Base-by-base conservation (phyloP, 768 basidiomycete genomes). In the Pisolithus albus region DNA sequence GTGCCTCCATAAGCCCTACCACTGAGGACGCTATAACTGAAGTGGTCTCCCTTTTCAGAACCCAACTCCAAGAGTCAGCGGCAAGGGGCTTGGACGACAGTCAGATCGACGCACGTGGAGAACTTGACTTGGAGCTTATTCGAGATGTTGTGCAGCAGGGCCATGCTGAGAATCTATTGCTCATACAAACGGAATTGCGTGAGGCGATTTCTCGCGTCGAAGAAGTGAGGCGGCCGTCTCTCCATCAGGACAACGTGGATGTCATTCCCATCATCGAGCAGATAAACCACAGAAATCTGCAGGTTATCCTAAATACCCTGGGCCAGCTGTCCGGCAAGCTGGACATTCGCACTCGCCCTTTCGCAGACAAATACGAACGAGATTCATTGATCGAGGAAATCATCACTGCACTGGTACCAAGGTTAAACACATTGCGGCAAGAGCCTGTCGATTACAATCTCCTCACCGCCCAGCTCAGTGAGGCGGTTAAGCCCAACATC, bases 401-500 rank as follows among this genome's bases (percentile, higher is more conserved):
- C 13, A 67, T 83, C 58, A 65, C 69, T 41, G 77, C 75, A 9
- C 68, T 91, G 36, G 65, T 73, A 6, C 88, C 90, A 0, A 73
- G 80, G 48, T 67, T 92, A n/a, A 66, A 72, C 4, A 73, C 82
- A 1, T 62, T 85, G 19, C 83, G 78, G 24, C 71, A 78, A 24
- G 87, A 88, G 49, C 72, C 81, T 11, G 74, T 92, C 45, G 88
- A 92, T 61, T 88, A 92, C 59, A 86, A 90, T 34, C 74, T 77
- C 56, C 71, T 92, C 52, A 92, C 90, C 2, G 74, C 72, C 42
- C 81, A 81, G 59, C 79, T 92, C 15, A 77, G 85, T 21, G 86
- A 92, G 65, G 86, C 90, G 0, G 90, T 92, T 61, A 91, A 92
- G 59, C 90, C 90, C 7, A 86, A 91, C 56, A 90, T 92, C 23